Percentiles rank a stretch among this genome's conserved stretches.
phyloP scores from a whole-genome alignment of 257 asterid genomes.

The Solanum dulcamara region DNA sequence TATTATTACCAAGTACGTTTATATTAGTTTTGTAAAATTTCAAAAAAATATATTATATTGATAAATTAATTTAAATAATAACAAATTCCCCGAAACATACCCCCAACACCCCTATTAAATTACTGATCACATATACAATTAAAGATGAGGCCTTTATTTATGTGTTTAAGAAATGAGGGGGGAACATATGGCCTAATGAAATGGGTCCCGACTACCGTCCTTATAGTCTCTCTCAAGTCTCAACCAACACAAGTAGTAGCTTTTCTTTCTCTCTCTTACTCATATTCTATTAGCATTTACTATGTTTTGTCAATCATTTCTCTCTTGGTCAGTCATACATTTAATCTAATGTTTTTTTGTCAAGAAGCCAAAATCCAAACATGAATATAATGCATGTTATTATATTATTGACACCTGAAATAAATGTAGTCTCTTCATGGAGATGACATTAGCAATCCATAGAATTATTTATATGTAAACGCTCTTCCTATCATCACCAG shows the following conservation, averaged over 20 bases:
- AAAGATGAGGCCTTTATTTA: too few species aligned
- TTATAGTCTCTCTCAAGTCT: not conserved
- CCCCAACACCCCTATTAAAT: too few species aligned
- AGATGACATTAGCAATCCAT: not conserved
- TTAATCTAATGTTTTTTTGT: not conserved
- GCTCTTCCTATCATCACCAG: not conserved
- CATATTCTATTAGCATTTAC: not conserved
- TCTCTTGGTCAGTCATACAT: not conserved
- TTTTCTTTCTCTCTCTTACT: not conserved
- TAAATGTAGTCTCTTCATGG: not conserved
- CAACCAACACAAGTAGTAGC: not conserved
- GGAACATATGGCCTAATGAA: not conserved
- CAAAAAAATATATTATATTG: too few species aligned
- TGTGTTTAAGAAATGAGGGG: not conserved
- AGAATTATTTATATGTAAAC: not conserved
- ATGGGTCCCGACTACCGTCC: not conserved
- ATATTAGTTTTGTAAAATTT: too few species aligned
- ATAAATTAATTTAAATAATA: too few species aligned
- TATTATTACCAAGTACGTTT: too few species aligned
- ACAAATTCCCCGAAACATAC: too few species aligned
- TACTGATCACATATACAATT: too few species aligned
- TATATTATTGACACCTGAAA: constrained; percentile 1
- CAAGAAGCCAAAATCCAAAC: constrained; percentile 4
- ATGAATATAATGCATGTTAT: not conserved
- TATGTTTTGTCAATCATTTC: not conserved